Conservation (phyloP, 495 filamentous ascomycete genomes). For the Hypoxylon fuscum region DNA sequence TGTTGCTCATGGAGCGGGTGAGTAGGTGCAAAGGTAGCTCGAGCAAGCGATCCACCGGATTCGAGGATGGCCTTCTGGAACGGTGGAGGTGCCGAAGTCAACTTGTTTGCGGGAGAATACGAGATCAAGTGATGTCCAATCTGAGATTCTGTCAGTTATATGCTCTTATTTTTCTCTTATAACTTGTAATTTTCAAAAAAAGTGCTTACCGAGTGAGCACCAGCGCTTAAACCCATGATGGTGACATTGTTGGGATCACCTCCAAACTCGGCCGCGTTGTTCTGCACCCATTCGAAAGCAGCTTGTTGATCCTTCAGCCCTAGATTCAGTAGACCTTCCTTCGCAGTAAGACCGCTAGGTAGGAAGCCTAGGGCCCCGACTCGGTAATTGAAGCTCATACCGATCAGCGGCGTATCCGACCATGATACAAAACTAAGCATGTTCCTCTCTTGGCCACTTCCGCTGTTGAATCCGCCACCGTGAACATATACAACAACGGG, state of each 20-base stretch:
- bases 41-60: constrained; percentile 69
- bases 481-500: constrained; percentile 69
- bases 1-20: constrained; percentile 67
- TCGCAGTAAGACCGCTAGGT: constrained; percentile 60
- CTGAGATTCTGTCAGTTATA: constrained; percentile 45
- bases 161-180: background rate
- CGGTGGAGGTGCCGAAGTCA: constrained; percentile 47
- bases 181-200: background rate
- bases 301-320: constrained; percentile 75
- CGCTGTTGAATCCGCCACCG: constrained; percentile 63
- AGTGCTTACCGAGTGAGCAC: constrained; percentile 66
- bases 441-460: constrained; percentile 52
- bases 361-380: constrained; percentile 74
- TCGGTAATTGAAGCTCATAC: constrained; percentile 75
- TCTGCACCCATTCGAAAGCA: constrained; percentile 70
- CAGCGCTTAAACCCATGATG: constrained; percentile 72
- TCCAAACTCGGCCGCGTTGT: constrained; percentile 68
- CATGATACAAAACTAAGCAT: constrained; percentile 64
- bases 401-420: constrained; percentile 61
- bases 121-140: constrained; percentile 72
- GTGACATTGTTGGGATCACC: constrained; percentile 71
- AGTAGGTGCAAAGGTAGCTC: constrained; percentile 64
- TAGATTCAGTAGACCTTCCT: constrained; percentile 68
- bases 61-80: constrained; percentile 72
- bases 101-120: constrained; percentile 45